These are phyloP conservation scores for Rutstroemia sp. DNA, from an alignment of 2,329 filamentous ascomycete species.

Conservation along the genomic window DNA sequence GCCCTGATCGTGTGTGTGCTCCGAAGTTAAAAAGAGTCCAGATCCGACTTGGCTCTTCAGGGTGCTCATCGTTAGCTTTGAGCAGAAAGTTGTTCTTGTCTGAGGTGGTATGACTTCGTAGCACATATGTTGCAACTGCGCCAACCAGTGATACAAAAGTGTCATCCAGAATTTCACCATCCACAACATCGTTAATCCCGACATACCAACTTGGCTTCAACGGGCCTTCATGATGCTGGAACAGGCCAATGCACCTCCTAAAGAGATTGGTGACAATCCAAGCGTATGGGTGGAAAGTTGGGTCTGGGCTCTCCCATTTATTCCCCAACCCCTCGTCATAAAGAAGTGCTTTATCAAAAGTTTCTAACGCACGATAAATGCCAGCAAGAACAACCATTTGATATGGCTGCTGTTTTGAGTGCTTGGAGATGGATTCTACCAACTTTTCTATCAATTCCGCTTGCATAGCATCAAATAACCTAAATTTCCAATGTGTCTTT, in stretches of 20 bases:
- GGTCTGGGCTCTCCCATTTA: background rate
- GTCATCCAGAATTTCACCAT: conserved; percentile 4
- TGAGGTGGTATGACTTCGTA: conserved; percentile 16
- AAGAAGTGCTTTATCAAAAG: conserved; percentile 21
- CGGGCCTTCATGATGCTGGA: conserved; percentile 4
- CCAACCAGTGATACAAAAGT: conserved; percentile 14
- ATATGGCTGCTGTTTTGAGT: conserved; percentile 17
- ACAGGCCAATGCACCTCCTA: conserved; percentile 8
- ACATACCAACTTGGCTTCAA: conserved; percentile 8
- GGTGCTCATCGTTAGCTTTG: background rate
- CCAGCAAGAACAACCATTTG: conserved; percentile 19
- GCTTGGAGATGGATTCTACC: conserved; percentile 6
- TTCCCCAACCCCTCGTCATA: background rate
- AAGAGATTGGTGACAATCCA: conserved; percentile 17
- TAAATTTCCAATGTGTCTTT: conserved; percentile 13
- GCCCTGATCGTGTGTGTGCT: background rate
- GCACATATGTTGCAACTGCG: conserved; percentile 14
- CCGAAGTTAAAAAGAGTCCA: conserved; percentile 10
- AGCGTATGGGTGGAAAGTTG: conserved; percentile 12
- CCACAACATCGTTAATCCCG: conserved; percentile 2
- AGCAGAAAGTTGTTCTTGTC: conserved; percentile 14
- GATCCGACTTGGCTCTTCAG: conserved; percentile 3
- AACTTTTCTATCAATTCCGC: conserved; percentile 16
- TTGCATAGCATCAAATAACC: conserved; percentile 20
- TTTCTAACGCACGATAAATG: conserved; percentile 16